Percentiles rank a stretch among this genome's conserved stretches.
phyloP scores from a whole-genome alignment of 2,329 filamentous ascomycete species.

The Pseudogymnoascus pannorum region DNA sequence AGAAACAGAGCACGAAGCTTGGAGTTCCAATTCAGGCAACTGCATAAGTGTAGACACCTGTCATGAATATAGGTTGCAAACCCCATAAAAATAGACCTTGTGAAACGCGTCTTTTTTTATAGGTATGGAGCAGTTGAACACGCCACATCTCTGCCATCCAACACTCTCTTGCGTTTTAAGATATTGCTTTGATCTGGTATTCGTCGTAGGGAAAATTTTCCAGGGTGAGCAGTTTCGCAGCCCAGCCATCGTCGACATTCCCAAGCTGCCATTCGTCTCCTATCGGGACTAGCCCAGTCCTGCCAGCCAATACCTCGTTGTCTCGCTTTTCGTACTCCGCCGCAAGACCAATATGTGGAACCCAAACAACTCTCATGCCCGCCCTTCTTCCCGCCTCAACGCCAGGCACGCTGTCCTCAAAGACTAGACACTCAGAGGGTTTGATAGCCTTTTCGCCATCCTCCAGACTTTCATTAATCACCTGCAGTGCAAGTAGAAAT shows the following conservation, averaged over 20 bases:
- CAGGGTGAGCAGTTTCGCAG: slow-evolving; percentile 29
- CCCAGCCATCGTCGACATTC: slow-evolving; percentile 33
- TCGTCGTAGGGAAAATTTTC: slow-evolving; percentile 33
- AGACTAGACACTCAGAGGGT: slow-evolving; percentile 90
- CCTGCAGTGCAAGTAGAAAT: slow-evolving; percentile 76
- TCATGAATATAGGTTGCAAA: too few relatives aligned
- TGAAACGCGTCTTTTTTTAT: too few relatives aligned
- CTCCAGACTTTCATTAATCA: slow-evolving; percentile 69
- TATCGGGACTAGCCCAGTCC: slow-evolving; percentile 21
- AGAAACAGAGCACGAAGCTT: too few relatives aligned
- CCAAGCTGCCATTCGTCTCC: slow-evolving; percentile 44
- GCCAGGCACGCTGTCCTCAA: slow-evolving; percentile 90
- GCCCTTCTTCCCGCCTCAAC: slow-evolving; percentile 86
- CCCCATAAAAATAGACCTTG: too few relatives aligned
- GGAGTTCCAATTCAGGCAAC: too few relatives aligned
- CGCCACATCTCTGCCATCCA: neutral
- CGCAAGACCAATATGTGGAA: slow-evolving; percentile 72
- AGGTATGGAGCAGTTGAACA: too few relatives aligned
- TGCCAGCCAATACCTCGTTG: slow-evolving; percentile 66
- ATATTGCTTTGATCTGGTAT: slow-evolving; percentile 20
- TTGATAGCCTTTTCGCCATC: slow-evolving; percentile 56
- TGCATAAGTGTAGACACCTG: too few relatives aligned
- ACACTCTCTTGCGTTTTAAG: neutral
- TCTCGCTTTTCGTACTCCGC: slow-evolving; percentile 70
- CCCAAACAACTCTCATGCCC: slow-evolving; percentile 93